phyloP scores from a whole-genome alignment of 495 filamentous ascomycete species.

The Alectoria sarmentosa region DNA sequence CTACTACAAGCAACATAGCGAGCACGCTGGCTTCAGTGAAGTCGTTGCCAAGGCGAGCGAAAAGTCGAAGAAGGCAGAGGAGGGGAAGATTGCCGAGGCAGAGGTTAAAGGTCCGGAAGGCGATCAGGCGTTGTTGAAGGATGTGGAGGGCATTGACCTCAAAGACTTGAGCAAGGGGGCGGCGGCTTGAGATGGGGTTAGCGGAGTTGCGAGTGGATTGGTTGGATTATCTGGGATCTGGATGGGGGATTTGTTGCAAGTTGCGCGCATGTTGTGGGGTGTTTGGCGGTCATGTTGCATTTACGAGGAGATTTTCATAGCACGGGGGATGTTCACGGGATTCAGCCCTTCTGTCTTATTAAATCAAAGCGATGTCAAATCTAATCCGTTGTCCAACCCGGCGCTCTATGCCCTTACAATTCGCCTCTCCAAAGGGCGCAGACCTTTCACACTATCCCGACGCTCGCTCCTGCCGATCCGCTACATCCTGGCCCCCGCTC shows the following conservation, averaged over 20 bases:
- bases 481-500: background rate
- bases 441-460: background rate
- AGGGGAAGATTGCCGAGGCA: conserved; percentile 4
- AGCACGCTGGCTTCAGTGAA: conserved; percentile 48
- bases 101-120: background rate
- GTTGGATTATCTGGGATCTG: background rate
- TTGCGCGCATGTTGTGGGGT: background rate
- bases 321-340: background rate
- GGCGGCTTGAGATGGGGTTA: background rate
- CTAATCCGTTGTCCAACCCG: background rate
- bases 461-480: background rate
- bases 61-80: conserved; percentile 13
- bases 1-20: conserved; percentile 56
- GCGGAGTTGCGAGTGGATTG: background rate
- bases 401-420: background rate
- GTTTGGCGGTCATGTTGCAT: background rate
- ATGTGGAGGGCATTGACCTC: background rate
- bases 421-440: background rate
- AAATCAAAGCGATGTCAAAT: background rate
- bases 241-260: background rate
- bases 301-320: background rate
- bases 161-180: background rate
- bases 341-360: background rate
- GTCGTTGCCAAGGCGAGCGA: conserved; percentile 27
- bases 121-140: conserved; percentile 5